Evolutionary conservation across 169 alveolate genomes (phyloP).

Genomic region (Cryptosporidium bovis): DNA sequence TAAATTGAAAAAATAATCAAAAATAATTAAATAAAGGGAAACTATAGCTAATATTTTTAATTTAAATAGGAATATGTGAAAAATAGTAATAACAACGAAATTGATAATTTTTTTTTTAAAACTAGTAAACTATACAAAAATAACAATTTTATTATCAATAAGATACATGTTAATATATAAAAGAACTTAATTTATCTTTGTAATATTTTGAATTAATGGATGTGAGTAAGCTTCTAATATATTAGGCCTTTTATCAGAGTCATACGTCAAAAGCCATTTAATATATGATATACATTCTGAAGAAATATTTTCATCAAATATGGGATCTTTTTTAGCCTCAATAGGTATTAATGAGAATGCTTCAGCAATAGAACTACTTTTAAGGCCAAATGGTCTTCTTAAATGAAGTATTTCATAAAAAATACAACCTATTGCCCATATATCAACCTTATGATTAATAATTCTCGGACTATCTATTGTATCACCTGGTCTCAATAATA

Average conservation of each 20-base stretch:
- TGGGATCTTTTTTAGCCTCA: constrained; percentile 75
- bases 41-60: not conserved
- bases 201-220: constrained; percentile 73
- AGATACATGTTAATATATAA: not conserved
- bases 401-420: constrained; percentile 89
- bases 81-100: not conserved
- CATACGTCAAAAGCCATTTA: constrained; percentile 78
- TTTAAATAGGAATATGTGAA: not conserved
- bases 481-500: constrained; percentile 81
- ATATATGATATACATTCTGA: constrained; percentile 75
- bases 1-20: not conserved
- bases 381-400: constrained; percentile 77
- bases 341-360: constrained; percentile 76
- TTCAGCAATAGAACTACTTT: constrained; percentile 78
- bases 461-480: constrained; percentile 77
- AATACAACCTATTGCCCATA: constrained; percentile 92
- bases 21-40: not conserved
- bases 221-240: constrained; percentile 77
- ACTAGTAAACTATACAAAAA: not conserved
- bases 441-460: constrained; percentile 82
- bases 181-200: not conserved
- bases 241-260: constrained; percentile 75
- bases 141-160: not conserved
- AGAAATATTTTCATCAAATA: constrained; percentile 76
- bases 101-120: not conserved